Evolutionary conservation across 2,329 filamentous ascomycete genomes (phyloP), one percentile per base, ranked within the genome.

Genomic region (Cladosporium sp.): DNA sequence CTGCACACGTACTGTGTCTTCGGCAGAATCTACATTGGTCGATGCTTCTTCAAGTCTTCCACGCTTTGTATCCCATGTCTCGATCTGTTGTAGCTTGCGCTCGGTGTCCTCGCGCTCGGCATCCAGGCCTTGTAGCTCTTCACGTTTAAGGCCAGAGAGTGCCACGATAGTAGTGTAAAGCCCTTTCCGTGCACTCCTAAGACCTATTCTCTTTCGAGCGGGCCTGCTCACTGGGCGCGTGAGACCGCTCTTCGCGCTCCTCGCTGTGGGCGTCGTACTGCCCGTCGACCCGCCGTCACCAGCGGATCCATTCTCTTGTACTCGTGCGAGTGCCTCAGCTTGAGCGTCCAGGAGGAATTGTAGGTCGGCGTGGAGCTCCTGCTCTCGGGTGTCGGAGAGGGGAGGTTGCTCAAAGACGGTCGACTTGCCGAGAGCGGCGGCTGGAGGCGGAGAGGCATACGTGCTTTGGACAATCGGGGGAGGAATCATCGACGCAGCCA

Each of bases 91-190:
- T 0, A 92, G 78, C 0, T 87, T 87, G 3, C 81, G 78, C 66
- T 86, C 84, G 15, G 89, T 83, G 64, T 85, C 80, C 3, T 80
- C 78, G 41, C 91, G 75, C 2, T 89, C 86, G 1, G 81, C 78
- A 3, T 85, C 82, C 0, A 92, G 78, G 28, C 87, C 80, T 0
- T 83, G 81, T n/a, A 88, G 81, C 77, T 93, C 90, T 66, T 92
- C 89, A 3, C 81, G 80, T 74, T 92, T 92, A 30, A 93, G 79
- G 10, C 84, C 83, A 0, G 86, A 86, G 5, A 93, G 79, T 63
- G 88, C 86, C 3, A 83, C 80, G 75, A 93, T 90, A 59, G 86
- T 84, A 59, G 82, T 83, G 18, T 86, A 83, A 8, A 94, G 84
- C 0, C 88, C 89, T 32, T 83, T 82, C n/a, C 91, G 84, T 1